phyloP scores from a whole-genome alignment of 768 basidiomycete genomes.

The Neoboletus brunneissimus region DNA sequence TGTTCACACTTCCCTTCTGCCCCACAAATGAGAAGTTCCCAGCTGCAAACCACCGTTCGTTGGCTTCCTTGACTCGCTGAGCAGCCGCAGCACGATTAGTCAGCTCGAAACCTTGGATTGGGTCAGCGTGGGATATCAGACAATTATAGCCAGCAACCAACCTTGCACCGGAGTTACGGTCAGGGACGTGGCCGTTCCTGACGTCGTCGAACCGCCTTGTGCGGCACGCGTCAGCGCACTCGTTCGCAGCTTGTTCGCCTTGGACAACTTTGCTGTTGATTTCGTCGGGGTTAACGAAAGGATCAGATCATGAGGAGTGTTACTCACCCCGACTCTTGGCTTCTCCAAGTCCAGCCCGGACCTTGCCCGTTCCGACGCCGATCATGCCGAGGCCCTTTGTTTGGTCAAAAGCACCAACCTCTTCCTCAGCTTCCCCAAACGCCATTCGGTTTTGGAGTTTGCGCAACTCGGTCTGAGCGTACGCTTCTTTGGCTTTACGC shows the following conservation, averaged over 20 bases:
- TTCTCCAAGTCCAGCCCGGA: conserved; percentile 84
- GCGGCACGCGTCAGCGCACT: conserved; percentile 79
- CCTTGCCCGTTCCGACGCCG: conserved; percentile 80
- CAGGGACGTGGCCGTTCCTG: conserved; percentile 88
- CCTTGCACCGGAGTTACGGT: conserved; percentile 97
- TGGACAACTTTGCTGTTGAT: conserved; percentile 85
- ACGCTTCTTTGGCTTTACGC: conserved; percentile 97
- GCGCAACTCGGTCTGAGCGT: conserved; percentile 93
- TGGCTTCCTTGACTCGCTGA: conserved; percentile 91
- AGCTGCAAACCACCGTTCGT: conserved; percentile 93
- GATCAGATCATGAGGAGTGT: neutral
- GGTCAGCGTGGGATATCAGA: conserved; percentile 12
- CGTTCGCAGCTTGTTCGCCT: conserved; percentile 88
- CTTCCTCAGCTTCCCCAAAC: conserved; percentile 94
- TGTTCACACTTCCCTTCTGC: conserved; percentile 40
- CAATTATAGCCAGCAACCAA: conserved; percentile 26
- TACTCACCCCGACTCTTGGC: conserved; percentile 83
- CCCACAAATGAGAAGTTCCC: conserved; percentile 82
- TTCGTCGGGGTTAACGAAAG: neutral
- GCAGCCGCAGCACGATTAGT: conserved; percentile 86
- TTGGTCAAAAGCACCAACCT: conserved; percentile 95
- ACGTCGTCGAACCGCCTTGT: conserved; percentile 49
- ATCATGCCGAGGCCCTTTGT: conserved; percentile 99
- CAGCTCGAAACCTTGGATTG: conserved; percentile 72
- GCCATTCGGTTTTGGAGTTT: conserved; percentile 97